Base-by-base conservation (phyloP, 202 grass and related monocot genomes). In the Setaria italica region DNA sequence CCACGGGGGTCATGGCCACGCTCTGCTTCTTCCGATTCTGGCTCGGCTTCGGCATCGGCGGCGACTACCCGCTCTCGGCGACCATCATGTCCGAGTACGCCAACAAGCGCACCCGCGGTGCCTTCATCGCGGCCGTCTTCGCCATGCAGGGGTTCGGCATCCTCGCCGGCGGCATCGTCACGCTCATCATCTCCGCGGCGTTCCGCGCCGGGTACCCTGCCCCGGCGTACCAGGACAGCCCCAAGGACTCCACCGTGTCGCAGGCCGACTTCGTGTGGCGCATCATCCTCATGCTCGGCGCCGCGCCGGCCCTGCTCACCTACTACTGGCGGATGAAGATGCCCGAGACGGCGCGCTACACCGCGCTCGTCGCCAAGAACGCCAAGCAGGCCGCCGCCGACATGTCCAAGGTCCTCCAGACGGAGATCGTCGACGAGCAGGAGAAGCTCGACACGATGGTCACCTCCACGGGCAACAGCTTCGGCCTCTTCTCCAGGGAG, bases 1-100 rank as follows among this genome's bases (percentile, higher is more conserved):
- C 82, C 0, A 87, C 16, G 9, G 74, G 80, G 7, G 95, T 95
- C 51, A 90, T 98, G 25, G 60, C 83, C 74, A 98, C 93, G 16
- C 86, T 98, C 70, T 98, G 91, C 83, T 98, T 98, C 91, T 98
- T 98, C 91, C 78, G 93, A 3, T 98, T 98, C 90, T 98, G 93
- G 93, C 90, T 98, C 5, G 89, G 93, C 0, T 98, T 95, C 74
- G 95, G 95, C 74, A 98, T 98, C 87, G 95, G 91, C 70, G 93
- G 95, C 20, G 93, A 98, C 74, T 98, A 98, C 80, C 95, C 91
- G 14, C 89, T 98, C 5, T 94, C 89, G 0, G 93, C 95, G 1
- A 95, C 95, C 72, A 98, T 98, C 93, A 98, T 98, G 91, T 98
- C 93, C 0, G 88, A 98, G 89, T 98, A 98, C 81, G 91, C 95